Evolutionary conservation across 2,329 filamentous ascomycete species (phyloP).

Genomic region (Hypoxylon sp.): DNA sequence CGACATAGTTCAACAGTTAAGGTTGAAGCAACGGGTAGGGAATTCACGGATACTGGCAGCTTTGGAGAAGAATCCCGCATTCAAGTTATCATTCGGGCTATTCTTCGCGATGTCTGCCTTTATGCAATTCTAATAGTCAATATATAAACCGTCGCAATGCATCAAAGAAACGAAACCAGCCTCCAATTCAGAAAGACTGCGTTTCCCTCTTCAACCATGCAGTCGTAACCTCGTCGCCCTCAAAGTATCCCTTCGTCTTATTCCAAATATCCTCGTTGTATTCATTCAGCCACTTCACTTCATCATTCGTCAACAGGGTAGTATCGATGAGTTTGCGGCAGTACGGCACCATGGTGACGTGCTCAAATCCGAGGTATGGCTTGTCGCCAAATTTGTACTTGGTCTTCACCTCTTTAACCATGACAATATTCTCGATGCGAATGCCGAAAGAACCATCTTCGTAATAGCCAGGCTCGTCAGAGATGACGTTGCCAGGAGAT

Average conservation of each 20-base stretch:
- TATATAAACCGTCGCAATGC: slow-evolving; percentile 18
- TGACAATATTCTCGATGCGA: slow-evolving; percentile 94
- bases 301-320: slow-evolving; percentile 76
- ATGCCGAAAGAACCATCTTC: slow-evolving; percentile 96
- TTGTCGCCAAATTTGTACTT: slow-evolving; percentile 92
- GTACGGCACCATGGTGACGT: slow-evolving; percentile 97
- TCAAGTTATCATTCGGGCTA: slow-evolving; percentile 78
- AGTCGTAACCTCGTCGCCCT: slow-evolving; percentile 77
- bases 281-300: slow-evolving; percentile 89
- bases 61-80: slow-evolving; percentile 71
- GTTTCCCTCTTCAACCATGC: slow-evolving; percentile 92
- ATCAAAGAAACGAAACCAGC: slow-evolving; percentile 7
- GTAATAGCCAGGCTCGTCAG: slow-evolving; percentile 97
- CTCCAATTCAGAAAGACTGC: slow-evolving; percentile 66
- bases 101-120: slow-evolving; percentile 81
- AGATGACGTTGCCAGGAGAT: slow-evolving; percentile 93
- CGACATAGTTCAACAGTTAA: slow-evolving; percentile 53
- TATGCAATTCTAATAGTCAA: slow-evolving; percentile 59
- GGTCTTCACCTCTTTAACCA: slow-evolving; percentile 91
- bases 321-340: slow-evolving; percentile 89
- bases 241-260: slow-evolving; percentile 85
- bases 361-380: slow-evolving; percentile 94
- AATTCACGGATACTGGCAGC: slow-evolving; percentile 63
- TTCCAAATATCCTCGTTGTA: slow-evolving; percentile 86
- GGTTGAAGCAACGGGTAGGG: slow-evolving; percentile 53